These are phyloP conservation scores for Xylariaceae sp. DNA, from an alignment of 2,329 filamentous ascomycete species.

Conservation along the genomic window DNA sequence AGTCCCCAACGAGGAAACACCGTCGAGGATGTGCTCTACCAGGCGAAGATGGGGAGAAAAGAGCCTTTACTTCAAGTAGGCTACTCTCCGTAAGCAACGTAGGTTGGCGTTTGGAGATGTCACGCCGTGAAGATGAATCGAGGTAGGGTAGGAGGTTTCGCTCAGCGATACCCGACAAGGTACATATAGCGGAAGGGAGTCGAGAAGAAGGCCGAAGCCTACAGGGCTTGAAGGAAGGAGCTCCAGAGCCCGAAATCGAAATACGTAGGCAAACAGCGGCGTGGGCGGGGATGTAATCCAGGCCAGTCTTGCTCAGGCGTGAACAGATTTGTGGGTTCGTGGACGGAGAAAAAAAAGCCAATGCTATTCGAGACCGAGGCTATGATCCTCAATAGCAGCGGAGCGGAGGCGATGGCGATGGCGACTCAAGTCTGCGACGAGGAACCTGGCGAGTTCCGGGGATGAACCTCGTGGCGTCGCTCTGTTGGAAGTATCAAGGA, in stretches of 20 bases:
- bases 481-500: neutral
- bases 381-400: neutral
- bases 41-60: neutral
- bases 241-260: neutral
- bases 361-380: neutral
- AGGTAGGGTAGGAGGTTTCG: slow-evolving; percentile 7
- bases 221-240: neutral
- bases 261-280: neutral
- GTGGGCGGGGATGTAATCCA: neutral
- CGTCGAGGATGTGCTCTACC: neutral
- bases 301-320: neutral
- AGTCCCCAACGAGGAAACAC: slow-evolving; percentile 4
- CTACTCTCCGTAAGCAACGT: neutral
- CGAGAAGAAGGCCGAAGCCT: neutral
- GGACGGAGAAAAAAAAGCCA: neutral
- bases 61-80: neutral
- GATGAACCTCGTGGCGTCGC: neutral
- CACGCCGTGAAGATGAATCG: slow-evolving; percentile 13
- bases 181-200: slow-evolving; percentile 18
- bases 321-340: neutral
- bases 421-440: neutral
- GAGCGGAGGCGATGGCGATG: neutral
- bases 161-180: slow-evolving; percentile 16
- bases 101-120: neutral
- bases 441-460: neutral